Conservation (phyloP, 768 basidiomycete genomes). For the Scleroderma citrinum region DNA sequence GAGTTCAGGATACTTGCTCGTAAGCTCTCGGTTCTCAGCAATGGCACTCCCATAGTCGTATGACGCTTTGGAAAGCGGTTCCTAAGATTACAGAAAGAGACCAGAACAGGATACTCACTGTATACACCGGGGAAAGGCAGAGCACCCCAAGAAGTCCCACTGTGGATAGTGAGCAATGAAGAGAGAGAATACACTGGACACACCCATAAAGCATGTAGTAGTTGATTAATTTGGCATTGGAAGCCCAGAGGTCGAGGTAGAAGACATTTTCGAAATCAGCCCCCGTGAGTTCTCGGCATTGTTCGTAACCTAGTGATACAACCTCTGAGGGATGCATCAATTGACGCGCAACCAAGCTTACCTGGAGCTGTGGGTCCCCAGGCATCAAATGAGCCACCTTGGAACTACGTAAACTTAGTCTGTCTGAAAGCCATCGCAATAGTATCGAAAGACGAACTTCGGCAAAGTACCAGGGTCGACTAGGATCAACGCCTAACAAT, state of each 20-base stretch:
- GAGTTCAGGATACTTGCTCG: conserved; percentile 67
- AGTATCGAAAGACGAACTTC: conserved; percentile 37
- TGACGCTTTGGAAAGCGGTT: conserved; percentile 32
- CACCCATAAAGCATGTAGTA: conserved; percentile 86
- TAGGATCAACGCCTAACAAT: conserved; percentile 37
- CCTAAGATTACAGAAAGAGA: background rate
- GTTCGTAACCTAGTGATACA: conserved; percentile 45
- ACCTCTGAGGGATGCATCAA: conserved; percentile 1
- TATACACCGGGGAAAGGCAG: conserved; percentile 75
- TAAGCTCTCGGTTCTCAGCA: conserved; percentile 60
- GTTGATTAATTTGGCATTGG: conserved; percentile 75
- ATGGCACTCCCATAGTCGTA: conserved; percentile 80
- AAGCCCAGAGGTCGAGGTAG: conserved; percentile 71
- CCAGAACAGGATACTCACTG: conserved; percentile 27
- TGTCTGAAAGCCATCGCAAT: conserved; percentile 8
- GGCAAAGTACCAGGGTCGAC: conserved; percentile 67
- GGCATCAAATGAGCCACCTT: conserved; percentile 75
- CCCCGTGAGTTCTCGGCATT: conserved; percentile 63
- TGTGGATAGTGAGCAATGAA: conserved; percentile 20
- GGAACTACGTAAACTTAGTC: conserved; percentile 38
- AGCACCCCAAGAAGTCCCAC: conserved; percentile 83
- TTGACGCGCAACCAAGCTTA: conserved; percentile 13
- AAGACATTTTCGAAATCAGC: conserved; percentile 75
- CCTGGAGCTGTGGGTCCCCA: conserved; percentile 75
- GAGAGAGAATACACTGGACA: conserved; percentile 3